Base-by-base conservation (phyloP, 306 rosid species). In the Prunus armeniaca region DNA sequence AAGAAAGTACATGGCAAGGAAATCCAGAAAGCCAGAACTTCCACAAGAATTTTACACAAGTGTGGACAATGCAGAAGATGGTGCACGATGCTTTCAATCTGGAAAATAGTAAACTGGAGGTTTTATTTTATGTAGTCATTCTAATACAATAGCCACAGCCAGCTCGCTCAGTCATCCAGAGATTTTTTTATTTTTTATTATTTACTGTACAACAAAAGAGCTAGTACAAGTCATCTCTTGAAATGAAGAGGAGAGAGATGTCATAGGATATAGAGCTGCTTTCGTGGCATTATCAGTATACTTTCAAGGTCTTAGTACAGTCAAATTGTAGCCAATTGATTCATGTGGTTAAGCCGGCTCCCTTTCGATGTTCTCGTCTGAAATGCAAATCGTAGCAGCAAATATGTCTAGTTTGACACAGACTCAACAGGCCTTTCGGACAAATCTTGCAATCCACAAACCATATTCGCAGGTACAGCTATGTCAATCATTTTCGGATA, bases 401-500 rank as follows among this genome's bases (percentile, higher is more conserved):
- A 75, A n/a, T 9, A 6, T 58, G 30, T 61, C 75, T 80, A 83
- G 25, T 77, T 80, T 61, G 76, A 72, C 12, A 74, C 22, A 25
- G 81, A 67, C 76, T 84, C 77, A 55, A 10, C 71, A 67, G 73
- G 76, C 70, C 55, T 76, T 47, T 61, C 66, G 46, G 78, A 18
- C 56, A 69, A 47, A 80, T 82, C 81, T 82, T 96, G 99, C 86
- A 96, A 71, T 60, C 99, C 98, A 49, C 98, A 96, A 67, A 85
- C 90, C 91, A 92, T 60, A 75, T 96, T 96, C 5, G 93, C 91
- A 6, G 99, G 99, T 19, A 92, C 97, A 72, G 98, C 99, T 20
- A 86, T 27, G 79, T 96, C 97, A 18, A 96, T 96, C 98, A 91
- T 87, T 81, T 92, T 96, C 22, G 99, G 99, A 82, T 92, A 92